Conservation (phyloP, 805 yeast species). For the Yarrowia alimentaria region DNA sequence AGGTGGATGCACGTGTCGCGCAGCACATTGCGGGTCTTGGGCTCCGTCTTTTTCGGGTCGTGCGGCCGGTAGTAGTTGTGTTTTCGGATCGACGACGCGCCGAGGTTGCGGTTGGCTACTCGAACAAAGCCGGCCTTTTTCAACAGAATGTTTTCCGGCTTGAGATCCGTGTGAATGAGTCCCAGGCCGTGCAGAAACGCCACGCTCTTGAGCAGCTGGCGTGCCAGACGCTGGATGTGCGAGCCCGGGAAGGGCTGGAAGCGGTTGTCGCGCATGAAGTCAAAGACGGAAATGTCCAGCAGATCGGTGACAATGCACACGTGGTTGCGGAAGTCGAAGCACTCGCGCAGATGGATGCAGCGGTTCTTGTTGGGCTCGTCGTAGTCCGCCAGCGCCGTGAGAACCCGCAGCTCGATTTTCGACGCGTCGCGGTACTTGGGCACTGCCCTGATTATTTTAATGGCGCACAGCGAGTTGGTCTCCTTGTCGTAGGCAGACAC, state of each 20-base stretch:
- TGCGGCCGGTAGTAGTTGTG: conserved; percentile 21
- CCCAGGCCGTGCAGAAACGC: conserved; percentile 87
- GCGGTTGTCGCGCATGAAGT: conserved; percentile 79
- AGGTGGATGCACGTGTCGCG: conserved; percentile 79
- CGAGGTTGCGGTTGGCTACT: conserved; percentile 35
- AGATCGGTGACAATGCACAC: conserved; percentile 91
- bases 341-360: conserved; percentile 84
- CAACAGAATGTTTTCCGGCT: conserved; percentile 89
- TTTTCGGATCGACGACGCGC: conserved; percentile 23
- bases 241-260: conserved; percentile 91
- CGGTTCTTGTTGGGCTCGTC: conserved; percentile 67
- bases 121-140: conserved; percentile 51
- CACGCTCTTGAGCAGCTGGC: conserved; percentile 80
- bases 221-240: conserved; percentile 84
- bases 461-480: conserved; percentile 67
- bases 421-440: conserved; percentile 96
- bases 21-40: conserved; percentile 49
- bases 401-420: conserved; percentile 81
- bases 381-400: conserved; percentile 66
- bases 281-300: conserved; percentile 80
- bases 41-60: conserved; percentile 34
- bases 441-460: conserved; percentile 86
- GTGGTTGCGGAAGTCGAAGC: conserved; percentile 90
- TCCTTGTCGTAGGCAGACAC: conserved; percentile 73
- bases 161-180: conserved; percentile 90